Conservation (phyloP, 192 early-diverging fungal species). For the Coemansia sp. region DNA sequence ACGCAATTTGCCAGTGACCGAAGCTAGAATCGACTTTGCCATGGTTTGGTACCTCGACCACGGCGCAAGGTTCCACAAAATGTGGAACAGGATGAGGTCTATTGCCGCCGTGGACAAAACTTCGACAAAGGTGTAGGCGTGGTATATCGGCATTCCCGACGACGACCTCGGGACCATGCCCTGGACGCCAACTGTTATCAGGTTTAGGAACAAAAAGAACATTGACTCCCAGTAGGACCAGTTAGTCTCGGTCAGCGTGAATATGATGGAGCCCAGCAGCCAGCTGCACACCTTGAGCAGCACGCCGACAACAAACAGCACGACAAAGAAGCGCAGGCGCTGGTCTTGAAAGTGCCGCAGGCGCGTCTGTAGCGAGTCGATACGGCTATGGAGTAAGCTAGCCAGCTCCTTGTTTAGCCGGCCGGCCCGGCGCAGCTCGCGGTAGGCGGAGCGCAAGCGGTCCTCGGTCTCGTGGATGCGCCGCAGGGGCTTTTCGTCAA, state of each 20-base stretch:
- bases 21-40: slow-evolving; percentile 15
- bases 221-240: slow-evolving; percentile 55
- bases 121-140: slow-evolving; percentile 41
- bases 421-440: slow-evolving; percentile 27
- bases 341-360: slow-evolving; percentile 18
- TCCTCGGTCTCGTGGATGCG: slow-evolving; percentile 36
- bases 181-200: slow-evolving; percentile 49
- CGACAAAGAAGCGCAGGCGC: slow-evolving; percentile 33
- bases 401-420: slow-evolving; percentile 20
- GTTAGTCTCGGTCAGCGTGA: slow-evolving; percentile 37
- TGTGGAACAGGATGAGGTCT: slow-evolving; percentile 39
- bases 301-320: slow-evolving; percentile 31
- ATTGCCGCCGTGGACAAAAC: slow-evolving; percentile 45
- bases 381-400: not conserved
- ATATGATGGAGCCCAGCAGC: slow-evolving; percentile 39
- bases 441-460: slow-evolving; percentile 23
- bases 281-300: slow-evolving; percentile 47
- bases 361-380: slow-evolving; percentile 25
- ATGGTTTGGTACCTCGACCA: slow-evolving; percentile 30
- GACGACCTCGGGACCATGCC: slow-evolving; percentile 38
- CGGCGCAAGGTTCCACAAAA: slow-evolving; percentile 42
- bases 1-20: slow-evolving; percentile 15
- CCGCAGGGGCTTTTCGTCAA: slow-evolving; percentile 50
- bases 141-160: slow-evolving; percentile 41
- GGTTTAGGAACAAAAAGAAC: slow-evolving; percentile 48